Evolutionary conservation across 257 asterid genomes (phyloP).

Genomic region (Eustoma russellianum): DNA sequence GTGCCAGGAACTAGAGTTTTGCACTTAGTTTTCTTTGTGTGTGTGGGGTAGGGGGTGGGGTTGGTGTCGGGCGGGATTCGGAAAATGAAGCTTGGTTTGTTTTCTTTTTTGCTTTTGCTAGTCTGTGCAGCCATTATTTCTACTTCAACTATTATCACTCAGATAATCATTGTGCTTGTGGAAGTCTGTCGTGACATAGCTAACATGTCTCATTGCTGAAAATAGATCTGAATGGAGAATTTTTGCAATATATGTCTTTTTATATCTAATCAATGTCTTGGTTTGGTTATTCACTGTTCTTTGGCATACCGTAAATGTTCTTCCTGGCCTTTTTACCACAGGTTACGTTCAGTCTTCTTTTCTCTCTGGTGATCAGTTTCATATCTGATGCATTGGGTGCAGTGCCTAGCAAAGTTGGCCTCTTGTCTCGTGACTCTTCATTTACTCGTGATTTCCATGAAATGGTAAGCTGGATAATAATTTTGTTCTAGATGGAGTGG

Average conservation of each 20-base stretch:
- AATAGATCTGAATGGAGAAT: no score
- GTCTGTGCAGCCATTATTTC: no score
- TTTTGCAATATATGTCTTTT: neutral
- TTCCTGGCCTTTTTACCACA: constrained; percentile 31
- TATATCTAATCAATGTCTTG: neutral
- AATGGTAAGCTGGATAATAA: constrained; percentile 50
- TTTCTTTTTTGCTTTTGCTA: no score
- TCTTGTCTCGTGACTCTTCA: constrained; percentile 65
- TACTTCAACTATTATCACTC: no score
- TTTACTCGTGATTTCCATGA: constrained; percentile 78
- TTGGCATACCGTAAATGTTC: constrained; percentile 9
- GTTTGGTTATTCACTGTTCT: neutral
- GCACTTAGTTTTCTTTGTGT: no score
- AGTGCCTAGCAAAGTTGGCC: constrained; percentile 46
- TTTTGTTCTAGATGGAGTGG: constrained; percentile 2
- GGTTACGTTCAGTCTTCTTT: constrained; percentile 80
- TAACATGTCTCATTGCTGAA: no score
- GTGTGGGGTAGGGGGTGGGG: no score
- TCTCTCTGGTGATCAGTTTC: constrained; percentile 75
- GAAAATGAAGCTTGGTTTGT: no score
- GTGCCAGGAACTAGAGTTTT: no score
- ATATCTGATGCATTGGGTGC: constrained; percentile 87
- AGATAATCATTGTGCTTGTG: no score
- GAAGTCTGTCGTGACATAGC: no score
- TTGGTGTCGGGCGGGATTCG: no score